These are phyloP conservation scores for Chloris gayana DNA, from an alignment of 176 grass and related monocot genomes.

Conservation along the genomic window DNA sequence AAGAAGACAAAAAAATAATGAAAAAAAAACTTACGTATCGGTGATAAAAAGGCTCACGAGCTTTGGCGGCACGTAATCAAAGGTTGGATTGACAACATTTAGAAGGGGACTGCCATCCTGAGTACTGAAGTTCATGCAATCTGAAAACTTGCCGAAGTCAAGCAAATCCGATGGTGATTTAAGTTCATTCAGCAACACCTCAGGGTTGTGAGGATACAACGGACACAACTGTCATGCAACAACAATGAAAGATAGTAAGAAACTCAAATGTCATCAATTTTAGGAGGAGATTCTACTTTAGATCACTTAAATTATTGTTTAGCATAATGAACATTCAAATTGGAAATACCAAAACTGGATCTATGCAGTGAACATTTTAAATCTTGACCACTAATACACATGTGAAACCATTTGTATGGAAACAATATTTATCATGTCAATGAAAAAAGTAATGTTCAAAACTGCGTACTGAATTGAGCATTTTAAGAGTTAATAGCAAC, in stretches of 20 bases:
- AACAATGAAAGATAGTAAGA: not conserved
- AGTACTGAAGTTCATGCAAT: constrained; percentile 86
- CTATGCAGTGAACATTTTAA: not conserved
- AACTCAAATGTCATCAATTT: not conserved
- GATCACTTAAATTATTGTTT: not conserved
- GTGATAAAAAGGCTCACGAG: constrained; percentile 96
- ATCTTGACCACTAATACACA: not conserved
- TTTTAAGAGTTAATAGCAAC: not conserved
- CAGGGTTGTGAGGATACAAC: constrained; percentile 92
- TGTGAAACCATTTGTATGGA: not conserved
- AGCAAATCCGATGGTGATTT: constrained; percentile 93
- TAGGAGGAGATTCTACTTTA: not conserved
- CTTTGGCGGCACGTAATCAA: constrained; percentile 94
- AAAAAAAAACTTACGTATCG: constrained; percentile 68
- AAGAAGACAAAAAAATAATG: not conserved
- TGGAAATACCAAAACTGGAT: not conserved
- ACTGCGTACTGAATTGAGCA: too few species aligned
- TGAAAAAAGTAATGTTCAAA: not conserved
- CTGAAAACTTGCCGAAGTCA: constrained; percentile 92
- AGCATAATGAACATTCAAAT: not conserved
- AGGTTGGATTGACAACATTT: constrained; percentile 90
- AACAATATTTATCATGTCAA: not conserved
- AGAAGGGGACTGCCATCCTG: constrained; percentile 69
- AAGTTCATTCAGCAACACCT: constrained; percentile 88
- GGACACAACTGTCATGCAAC: constrained; percentile 70